A percentile compares a stretch with the other conserved stretches of the same genome.
phyloP scores from a whole-genome alignment of 352 stramenopile species.

The Phytophthora podocarpi region DNA sequence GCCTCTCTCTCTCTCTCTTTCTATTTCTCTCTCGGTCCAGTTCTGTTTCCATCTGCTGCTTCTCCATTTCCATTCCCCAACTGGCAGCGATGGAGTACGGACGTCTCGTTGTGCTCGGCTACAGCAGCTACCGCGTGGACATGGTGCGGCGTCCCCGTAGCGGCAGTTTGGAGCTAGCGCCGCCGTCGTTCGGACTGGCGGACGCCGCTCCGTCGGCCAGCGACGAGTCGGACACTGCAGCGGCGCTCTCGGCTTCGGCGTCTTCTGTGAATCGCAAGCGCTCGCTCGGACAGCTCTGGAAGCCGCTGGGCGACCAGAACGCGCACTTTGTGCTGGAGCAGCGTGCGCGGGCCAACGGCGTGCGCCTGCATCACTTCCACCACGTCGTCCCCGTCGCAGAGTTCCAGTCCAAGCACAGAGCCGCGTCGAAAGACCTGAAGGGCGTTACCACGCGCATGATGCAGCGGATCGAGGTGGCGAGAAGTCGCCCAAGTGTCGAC shows the following conservation, averaged over 20 bases:
- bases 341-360: slow-evolving; percentile 56
- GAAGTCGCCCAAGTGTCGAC: neutral
- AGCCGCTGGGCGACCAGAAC: slow-evolving; percentile 78
- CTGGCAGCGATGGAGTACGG: slow-evolving; percentile 68
- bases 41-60: slow-evolving; percentile 8
- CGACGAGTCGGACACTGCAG: slow-evolving; percentile 14
- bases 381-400: slow-evolving; percentile 41
- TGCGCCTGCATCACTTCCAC: slow-evolving; percentile 60
- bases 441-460: slow-evolving; percentile 59
- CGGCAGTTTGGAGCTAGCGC: slow-evolving; percentile 10
- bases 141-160: slow-evolving; percentile 38
- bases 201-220: slow-evolving; percentile 10
- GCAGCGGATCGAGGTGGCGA: slow-evolving; percentile 45
- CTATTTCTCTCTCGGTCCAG: neutral
- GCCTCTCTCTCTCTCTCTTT: neutral
- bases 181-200: slow-evolving; percentile 45
- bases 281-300: slow-evolving; percentile 64
- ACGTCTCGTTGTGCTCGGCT: slow-evolving; percentile 82
- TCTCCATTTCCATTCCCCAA: slow-evolving; percentile 8
- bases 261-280: slow-evolving; percentile 35
- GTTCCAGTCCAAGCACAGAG: slow-evolving; percentile 1
- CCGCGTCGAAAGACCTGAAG: slow-evolving; percentile 47
- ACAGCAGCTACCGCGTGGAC: slow-evolving; percentile 84
- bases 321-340: slow-evolving; percentile 62
- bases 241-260: neutral